phyloP scores from a whole-genome alignment of 164 flowering plant species.

The Amborella trichopoda region DNA sequence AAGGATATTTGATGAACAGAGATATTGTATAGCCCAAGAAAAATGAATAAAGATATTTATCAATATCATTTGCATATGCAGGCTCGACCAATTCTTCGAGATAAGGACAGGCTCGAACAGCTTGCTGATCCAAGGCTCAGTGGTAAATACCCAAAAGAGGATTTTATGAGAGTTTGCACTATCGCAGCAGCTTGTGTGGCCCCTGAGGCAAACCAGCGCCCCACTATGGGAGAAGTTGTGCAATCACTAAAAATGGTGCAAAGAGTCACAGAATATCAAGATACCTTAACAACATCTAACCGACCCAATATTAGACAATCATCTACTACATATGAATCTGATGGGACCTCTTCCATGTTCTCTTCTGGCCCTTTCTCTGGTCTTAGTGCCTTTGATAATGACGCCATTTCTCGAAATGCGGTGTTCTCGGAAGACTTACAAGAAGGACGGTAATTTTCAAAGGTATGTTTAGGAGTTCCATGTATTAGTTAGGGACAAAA shows the following conservation, averaged over 20 bases:
- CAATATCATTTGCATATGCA: too few species aligned
- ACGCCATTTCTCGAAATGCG: slow-evolving; percentile 55
- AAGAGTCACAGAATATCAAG: slow-evolving; percentile 64
- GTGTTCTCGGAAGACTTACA: slow-evolving; percentile 95
- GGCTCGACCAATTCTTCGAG: slow-evolving; percentile 91
- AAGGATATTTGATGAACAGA: too few species aligned
- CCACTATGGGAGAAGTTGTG: slow-evolving; percentile 98
- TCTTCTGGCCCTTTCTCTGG: slow-evolving; percentile 97
- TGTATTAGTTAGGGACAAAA: too few species aligned
- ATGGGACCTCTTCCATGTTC: slow-evolving; percentile 87
- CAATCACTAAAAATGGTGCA: slow-evolving; percentile 99
- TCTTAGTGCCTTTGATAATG: slow-evolving; percentile 56
- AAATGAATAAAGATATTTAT: too few species aligned
- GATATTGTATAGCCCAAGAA: too few species aligned
- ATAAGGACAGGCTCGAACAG: slow-evolving; percentile 77
- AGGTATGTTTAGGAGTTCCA: too few species aligned
- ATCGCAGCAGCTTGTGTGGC: slow-evolving; percentile 98
- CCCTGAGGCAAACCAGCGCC: slow-evolving; percentile 89
- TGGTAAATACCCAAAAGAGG: slow-evolving; percentile 80
- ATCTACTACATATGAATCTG: slow-evolving; percentile 83
- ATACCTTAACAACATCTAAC: slow-evolving; percentile 35
- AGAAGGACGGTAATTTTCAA: slow-evolving; percentile 60
- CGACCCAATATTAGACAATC: slow-evolving; percentile 71
- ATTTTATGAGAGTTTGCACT: slow-evolving; percentile 85
- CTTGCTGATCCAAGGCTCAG: slow-evolving; percentile 77